Evolutionary conservation across 2,329 filamentous ascomycete species (phyloP), one percentile per base, ranked within the genome.

Genomic region (Alternaria triticina): DNA sequence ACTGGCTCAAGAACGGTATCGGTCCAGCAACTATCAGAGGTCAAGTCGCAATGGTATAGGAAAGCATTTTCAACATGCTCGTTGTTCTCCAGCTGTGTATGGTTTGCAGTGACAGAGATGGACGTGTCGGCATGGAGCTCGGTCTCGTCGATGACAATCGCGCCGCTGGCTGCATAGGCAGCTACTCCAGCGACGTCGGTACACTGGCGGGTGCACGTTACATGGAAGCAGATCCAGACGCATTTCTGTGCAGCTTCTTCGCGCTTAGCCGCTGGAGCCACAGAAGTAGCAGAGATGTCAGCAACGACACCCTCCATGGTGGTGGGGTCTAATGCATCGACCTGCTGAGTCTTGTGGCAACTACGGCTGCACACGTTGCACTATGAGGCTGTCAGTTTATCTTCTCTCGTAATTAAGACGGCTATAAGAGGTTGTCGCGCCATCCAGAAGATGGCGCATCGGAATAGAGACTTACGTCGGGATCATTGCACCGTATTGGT

Each of bases 91-190:
- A 60, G 40, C 36, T 60, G 57, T 22, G 49, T 20, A 3, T 52
- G 49, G 49, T 27, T 43, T 15, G 52, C 23, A 43, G 10, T 20
- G 15, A 61, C 46, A 2, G 44, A 56, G 51, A 61, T 22, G 9
- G 58, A 28, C 15, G 40, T 54, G 23, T 45, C 40, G n/a, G 28
- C 43, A 15, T 56, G 27, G 17, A 61, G 17, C 17, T 36, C 30
- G 6, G 50, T 30, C 51, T 61, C 51, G n/a, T 50, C 23, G 30
- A 61, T 49, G 58, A 61, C 51, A 22, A 61, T 52, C 30, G 58
- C 51, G 17, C 8, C 43, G 23, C 27, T 30, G 17, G 50, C 40
- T 27, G 44, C 44, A 22, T 25, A n/a, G 8, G 28, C 33, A 17
- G 30, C 12, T 12, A 46, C 28, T 12, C 15, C 10, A 13, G 33